Percentiles rank a stretch among this genome's conserved stretches.
Evolutionary conservation across 768 basidiomycete genomes (phyloP).

Genomic region (Naganishia vishniacii): DNA sequence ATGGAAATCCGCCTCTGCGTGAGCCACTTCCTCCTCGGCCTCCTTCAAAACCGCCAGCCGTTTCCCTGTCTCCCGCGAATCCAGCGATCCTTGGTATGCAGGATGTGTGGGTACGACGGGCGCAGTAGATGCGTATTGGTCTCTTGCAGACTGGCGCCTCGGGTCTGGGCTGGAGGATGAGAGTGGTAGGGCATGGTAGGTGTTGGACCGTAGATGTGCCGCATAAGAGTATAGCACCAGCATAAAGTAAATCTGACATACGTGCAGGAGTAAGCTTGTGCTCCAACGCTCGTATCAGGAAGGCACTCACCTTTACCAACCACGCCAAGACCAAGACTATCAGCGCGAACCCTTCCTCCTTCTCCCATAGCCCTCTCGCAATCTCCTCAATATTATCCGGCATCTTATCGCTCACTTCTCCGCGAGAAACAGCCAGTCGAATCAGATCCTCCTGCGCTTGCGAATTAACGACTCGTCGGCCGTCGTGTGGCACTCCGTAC

Average conservation of each 20-base stretch:
- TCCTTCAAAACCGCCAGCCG: slow-evolving; percentile 2
- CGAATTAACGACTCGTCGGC: slow-evolving; percentile 70
- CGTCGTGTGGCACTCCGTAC: slow-evolving; percentile 94
- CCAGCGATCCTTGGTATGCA: slow-evolving; percentile 11
- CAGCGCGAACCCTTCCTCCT: slow-evolving; percentile 77
- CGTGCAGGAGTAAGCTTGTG: neutral
- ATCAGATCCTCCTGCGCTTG: slow-evolving; percentile 82
- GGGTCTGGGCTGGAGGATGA: slow-evolving; percentile 32
- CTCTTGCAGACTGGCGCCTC: neutral
- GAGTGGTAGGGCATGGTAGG: slow-evolving; percentile 73
- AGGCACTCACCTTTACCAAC: slow-evolving; percentile 68
- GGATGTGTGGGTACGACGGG: slow-evolving; percentile 10
- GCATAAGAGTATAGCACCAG: slow-evolving; percentile 88
- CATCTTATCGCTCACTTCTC: slow-evolving; percentile 53
- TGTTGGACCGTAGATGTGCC: slow-evolving; percentile 80
- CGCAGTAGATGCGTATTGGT: slow-evolving; percentile 20
- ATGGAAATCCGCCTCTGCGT: slow-evolving; percentile 16
- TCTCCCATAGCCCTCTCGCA: slow-evolving; percentile 78
- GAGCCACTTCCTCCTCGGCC: slow-evolving; percentile 7
- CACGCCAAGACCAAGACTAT: slow-evolving; percentile 74
- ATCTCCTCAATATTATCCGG: slow-evolving; percentile 59
- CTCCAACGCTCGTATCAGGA: neutral
- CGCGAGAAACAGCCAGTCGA: slow-evolving; percentile 45
- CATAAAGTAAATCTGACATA: slow-evolving; percentile 76
- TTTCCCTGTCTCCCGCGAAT: slow-evolving; percentile 4